Evolutionary conservation across 2,329 filamentous ascomycete species (phyloP).

Genomic region (Pseudofabraea citricarpa): DNA sequence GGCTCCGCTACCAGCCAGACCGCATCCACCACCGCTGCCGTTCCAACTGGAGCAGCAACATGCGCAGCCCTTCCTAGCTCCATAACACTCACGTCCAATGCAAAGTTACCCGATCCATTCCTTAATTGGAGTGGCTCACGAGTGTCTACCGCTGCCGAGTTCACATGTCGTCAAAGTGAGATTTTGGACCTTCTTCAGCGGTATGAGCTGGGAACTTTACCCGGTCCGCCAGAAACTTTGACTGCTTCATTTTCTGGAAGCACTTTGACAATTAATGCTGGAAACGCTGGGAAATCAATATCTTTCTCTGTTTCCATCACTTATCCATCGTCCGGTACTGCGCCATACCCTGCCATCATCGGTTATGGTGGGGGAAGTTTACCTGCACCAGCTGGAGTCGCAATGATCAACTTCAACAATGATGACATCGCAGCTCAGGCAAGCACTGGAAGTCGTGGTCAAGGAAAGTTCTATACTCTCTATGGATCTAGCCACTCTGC

Average conservation of each 20-base stretch:
- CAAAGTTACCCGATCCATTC: too few relatives aligned
- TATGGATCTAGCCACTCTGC: constrained; percentile 51
- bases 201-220: constrained; percentile 46
- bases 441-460: constrained; percentile 42
- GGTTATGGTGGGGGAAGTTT: constrained; percentile 49
- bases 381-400: constrained; percentile 49
- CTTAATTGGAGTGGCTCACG: too few relatives aligned
- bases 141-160: too few relatives aligned
- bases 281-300: constrained; percentile 39
- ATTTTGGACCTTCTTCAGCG: constrained; percentile 43
- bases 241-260: constrained; percentile 39
- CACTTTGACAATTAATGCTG: constrained; percentile 39
- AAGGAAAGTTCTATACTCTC: constrained; percentile 54
- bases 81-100: too few relatives aligned
- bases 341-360: constrained; percentile 53
- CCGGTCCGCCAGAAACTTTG: constrained; percentile 39
- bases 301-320: constrained; percentile 39
- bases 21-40: too few relatives aligned
- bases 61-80: too few relatives aligned
- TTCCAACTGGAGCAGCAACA: too few relatives aligned
- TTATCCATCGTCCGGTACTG: constrained; percentile 35
- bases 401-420: constrained; percentile 55
- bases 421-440: constrained; percentile 50
- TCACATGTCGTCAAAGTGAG: constrained; percentile 42
- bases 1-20: too few relatives aligned